phyloP scores from a whole-genome alignment of 805 yeast genomes.

The Huiozyma sinensis region DNA sequence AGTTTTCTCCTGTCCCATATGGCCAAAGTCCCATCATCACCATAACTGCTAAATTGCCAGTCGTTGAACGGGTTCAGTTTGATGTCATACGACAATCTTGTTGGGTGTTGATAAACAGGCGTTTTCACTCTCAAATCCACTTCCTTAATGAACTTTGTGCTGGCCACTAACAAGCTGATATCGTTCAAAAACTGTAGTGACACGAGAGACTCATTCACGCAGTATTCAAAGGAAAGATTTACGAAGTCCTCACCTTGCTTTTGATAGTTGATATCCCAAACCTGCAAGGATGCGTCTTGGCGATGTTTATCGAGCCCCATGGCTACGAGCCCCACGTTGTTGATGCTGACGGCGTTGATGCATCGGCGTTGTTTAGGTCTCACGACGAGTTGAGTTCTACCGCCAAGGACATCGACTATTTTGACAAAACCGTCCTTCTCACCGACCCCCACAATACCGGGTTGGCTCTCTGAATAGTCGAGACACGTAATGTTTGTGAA shows the following conservation, averaged over 20 bases:
- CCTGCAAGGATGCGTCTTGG: constrained; percentile 62
- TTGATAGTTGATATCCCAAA: constrained; percentile 69
- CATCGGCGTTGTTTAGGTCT: constrained; percentile 61
- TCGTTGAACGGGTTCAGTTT: constrained; percentile 58
- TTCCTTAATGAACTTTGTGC: constrained; percentile 67
- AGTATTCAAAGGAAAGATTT: constrained; percentile 45
- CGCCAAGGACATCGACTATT: constrained; percentile 44
- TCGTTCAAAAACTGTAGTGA: constrained; percentile 59
- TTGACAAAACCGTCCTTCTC: constrained; percentile 58
- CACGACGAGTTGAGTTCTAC: constrained; percentile 19
- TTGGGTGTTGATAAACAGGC: constrained; percentile 64
- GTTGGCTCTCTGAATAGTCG: constrained; percentile 44
- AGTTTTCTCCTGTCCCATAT: constrained; percentile 72
- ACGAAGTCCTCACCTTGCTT: constrained; percentile 40
- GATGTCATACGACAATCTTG: constrained; percentile 60
- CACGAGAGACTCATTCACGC: constrained; percentile 65
- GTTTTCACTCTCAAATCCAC: constrained; percentile 58
- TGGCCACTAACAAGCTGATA: constrained; percentile 56
- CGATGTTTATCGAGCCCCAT: constrained; percentile 72
- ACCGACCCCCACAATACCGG: constrained; percentile 64
- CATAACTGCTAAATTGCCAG: constrained; percentile 58
- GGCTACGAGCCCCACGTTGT: constrained; percentile 52
- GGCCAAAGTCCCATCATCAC: constrained; percentile 77
- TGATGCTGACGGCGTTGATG: constrained; percentile 66
- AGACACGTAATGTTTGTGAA: constrained; percentile 60